phyloP scores from a whole-genome alignment of 805 yeast genomes.

The Metschnikowia colocasiae region DNA sequence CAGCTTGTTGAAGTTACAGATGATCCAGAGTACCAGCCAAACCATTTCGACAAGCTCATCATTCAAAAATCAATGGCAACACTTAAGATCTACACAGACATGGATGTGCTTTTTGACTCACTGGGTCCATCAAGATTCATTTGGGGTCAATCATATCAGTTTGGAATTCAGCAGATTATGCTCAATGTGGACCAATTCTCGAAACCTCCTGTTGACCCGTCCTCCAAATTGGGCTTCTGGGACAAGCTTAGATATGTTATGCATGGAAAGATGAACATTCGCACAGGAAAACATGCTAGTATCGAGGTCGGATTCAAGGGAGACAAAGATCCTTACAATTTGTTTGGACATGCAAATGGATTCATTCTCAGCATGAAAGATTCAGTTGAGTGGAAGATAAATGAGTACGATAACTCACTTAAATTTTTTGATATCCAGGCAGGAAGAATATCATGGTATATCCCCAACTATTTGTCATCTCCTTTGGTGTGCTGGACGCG shows the following conservation, averaged over 20 bases:
- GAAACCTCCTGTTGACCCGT: conserved; percentile 87
- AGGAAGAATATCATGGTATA: conserved; percentile 59
- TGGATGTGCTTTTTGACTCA: conserved; percentile 54
- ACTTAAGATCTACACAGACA: conserved; percentile 64
- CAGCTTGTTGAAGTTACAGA: conserved; percentile 52
- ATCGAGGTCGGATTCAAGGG: conserved; percentile 67
- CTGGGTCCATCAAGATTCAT: conserved; percentile 59
- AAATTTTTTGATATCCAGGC: conserved; percentile 64
- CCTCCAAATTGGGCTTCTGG: conserved; percentile 87
- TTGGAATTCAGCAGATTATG: conserved; percentile 79
- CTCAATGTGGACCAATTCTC: conserved; percentile 76
- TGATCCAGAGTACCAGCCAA: conserved; percentile 24
- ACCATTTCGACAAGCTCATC: conserved; percentile 32
- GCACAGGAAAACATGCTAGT: conserved; percentile 46
- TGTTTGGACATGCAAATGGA: conserved; percentile 69
- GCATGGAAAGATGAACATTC: conserved; percentile 64
- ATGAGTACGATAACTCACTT: conserved; percentile 64
- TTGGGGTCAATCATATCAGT: conserved; percentile 84
- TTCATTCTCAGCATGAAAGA: conserved; percentile 70
- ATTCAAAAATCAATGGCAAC: conserved; percentile 76
- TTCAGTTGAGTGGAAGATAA: conserved; percentile 55
- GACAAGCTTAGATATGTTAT: conserved; percentile 74
- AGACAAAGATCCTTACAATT: conserved; percentile 70
- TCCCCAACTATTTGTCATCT: conserved; percentile 67
- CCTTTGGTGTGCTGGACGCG: conserved; percentile 57